Base-by-base conservation (phyloP, 129 eudicot genomes). In the Erigeron canadensis region DNA sequence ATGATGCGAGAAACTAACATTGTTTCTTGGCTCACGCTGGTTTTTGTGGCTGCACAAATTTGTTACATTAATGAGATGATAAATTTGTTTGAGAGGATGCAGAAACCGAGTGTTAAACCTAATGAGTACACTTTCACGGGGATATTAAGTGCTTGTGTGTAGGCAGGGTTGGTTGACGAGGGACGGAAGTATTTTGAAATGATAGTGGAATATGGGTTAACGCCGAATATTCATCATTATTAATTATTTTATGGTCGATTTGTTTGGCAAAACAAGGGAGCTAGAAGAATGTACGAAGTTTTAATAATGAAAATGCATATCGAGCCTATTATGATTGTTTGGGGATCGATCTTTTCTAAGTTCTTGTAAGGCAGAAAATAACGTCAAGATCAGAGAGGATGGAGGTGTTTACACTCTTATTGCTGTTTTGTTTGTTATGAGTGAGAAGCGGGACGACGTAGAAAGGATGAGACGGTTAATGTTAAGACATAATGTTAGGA, bases 191-290 rank as follows among this genome's bases (percentile, higher is more conserved):
- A 70, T 63, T 89, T 89, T 66, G 34, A 73, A 47, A 73, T 86
- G 84, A 73, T 86, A 8, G 58, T 82, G 28, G 79, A 75, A 12
- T 80, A 60, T 44, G 86, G 83, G 0, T 56, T 86, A 65, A 82
- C 79, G 74, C 89, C 92, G 6, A 84, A 65, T 61, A 78, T 89
- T 75, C 89, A 89, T 71, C 96, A 89, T 65, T 89, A 81, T 58
- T 81, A 91, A n/a, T n/a, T n/a, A n/a, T 38, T 89, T 91, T 69
- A 72, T 89, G 87, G 89, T 89, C 50, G 91, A 86, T 75, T 60
- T 89, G 79, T 80, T 77, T 75, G 96, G 96, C 8, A 89, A 86
- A 70, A 82, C 87, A 1, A 92, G 96, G 41, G 61, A 69, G 53
- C 72, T 89, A 7, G 83, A 72, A 50, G 86, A n/a, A 86, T 70